These are phyloP conservation scores for Phytophthora litchii DNA, from an alignment of 352 stramenopile species.

Conservation along the genomic window DNA sequence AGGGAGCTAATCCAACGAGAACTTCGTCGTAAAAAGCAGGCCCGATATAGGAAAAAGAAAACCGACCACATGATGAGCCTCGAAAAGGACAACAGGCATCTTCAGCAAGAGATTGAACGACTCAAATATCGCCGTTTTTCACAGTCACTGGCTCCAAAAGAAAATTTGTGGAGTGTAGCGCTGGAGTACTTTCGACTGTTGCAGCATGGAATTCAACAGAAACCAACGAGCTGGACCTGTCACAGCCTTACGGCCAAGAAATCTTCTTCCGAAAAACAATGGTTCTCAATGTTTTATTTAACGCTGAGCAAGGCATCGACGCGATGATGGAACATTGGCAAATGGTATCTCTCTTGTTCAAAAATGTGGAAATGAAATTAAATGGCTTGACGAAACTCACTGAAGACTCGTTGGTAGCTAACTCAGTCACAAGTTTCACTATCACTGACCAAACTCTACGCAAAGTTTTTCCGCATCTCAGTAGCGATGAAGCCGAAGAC, in stretches of 20 bases:
- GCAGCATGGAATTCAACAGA: not conserved
- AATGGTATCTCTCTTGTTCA: constrained; percentile 16
- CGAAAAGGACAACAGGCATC: not conserved
- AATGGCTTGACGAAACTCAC: constrained; percentile 5
- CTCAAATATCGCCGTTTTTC: not conserved
- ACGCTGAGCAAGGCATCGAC: constrained; percentile 9
- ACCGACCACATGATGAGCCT: not conserved
- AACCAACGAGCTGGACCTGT: too few relatives aligned
- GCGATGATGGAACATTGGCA: constrained; percentile 20
- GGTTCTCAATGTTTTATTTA: constrained; percentile 13
- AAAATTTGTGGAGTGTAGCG: constrained; percentile 4
- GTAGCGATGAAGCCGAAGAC: not conserved
- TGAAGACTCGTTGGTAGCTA: not conserved
- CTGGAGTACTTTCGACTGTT: constrained; percentile 5
- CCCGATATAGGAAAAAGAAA: not conserved
- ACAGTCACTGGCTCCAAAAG: not conserved
- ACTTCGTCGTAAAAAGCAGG: not conserved
- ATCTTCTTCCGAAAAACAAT: constrained; percentile 11
- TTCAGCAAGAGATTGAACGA: constrained; percentile 1
- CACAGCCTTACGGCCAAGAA: too few relatives aligned
- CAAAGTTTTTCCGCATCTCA: constrained; percentile 15
- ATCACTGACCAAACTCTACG: constrained; percentile 11
- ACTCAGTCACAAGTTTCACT: constrained; percentile 1
- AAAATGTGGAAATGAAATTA: constrained; percentile 16
- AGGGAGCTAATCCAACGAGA: not conserved